Evolutionary conservation across 192 early-diverging fungal species (phyloP), one percentile per base, ranked within the genome.

Genomic region (Coemansia sp.): DNA sequence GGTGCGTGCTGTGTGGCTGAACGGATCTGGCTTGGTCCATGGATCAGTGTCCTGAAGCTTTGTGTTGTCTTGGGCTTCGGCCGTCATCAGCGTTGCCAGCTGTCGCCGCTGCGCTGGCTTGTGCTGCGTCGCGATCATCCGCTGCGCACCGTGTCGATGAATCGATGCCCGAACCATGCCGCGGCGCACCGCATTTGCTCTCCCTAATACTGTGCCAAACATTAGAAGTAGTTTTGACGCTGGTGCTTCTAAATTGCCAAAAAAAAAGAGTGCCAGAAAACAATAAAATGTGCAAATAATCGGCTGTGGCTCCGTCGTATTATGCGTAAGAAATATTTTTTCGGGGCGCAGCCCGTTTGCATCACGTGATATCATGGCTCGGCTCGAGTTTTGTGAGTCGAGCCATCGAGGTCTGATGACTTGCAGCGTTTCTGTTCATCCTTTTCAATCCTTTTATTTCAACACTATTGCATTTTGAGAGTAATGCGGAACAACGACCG

Each of bases 171-270:
- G 23, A 4, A 8, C 38, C 5, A 31, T 8, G 5, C 62, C 25
- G 38, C 54, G 54, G 40, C 36, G 48, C 12, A 22, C 26, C 19
- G 46, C 12, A 3, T n/a, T 22, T 17, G 66, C 34, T 12, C 44
- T 47, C n/a, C 37, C 53, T 48, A 72, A 28, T 28, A 55, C 59
- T 37, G 54, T 72, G 40, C 64, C 59, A 38, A 66, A 59, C 70
- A 72, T 72, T 5, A n/a, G n/a, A n/a, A n/a, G n/a, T n/a, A n/a
- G n/a, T n/a, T n/a, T 44, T 44, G 15, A 44, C 11, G 15, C 15
- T 44, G 9, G 40, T 12, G 40, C 15, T 44, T 15, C 14, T 14
- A n/a, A 15, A 15, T 44, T 44, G 31, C 31, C 31, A 34, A 34
- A 34, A 2, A 25, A 25, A 26, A 34, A 44, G 40, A 44, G 14